These are phyloP conservation scores for Aureobasidium leucospermi DNA, from an alignment of 2,329 filamentous ascomycete genomes.

Conservation along the genomic window DNA sequence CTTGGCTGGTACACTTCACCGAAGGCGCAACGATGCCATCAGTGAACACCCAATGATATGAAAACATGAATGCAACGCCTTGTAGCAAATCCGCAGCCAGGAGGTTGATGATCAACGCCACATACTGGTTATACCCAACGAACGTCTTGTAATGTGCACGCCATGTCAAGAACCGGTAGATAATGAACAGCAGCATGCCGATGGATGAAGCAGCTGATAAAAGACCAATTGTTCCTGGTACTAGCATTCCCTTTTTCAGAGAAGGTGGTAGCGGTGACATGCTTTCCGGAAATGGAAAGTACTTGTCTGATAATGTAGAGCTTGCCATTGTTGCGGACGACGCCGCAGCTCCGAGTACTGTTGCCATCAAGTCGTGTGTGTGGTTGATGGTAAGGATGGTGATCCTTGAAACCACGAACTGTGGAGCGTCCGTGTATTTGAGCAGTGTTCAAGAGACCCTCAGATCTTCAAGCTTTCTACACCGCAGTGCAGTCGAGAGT, in stretches of 20 bases:
- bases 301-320: conserved; percentile 12
- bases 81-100: conserved; percentile 63
- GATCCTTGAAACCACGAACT: not conserved
- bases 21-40: conserved; percentile 50
- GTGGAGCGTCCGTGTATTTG: not conserved
- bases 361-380: not conserved
- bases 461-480: not conserved
- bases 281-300: conserved; percentile 27
- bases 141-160: conserved; percentile 25
- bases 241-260: conserved; percentile 24
- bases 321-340: conserved; percentile 1
- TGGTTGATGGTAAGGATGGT: not conserved
- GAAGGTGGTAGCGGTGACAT: conserved; percentile 17
- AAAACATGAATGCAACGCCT: conserved; percentile 56
- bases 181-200: conserved; percentile 25
- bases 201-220: conserved; percentile 25
- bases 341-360: not conserved
- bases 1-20: conserved; percentile 55
- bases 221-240: conserved; percentile 23
- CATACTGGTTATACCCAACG: conserved; percentile 52
- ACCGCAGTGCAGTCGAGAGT: not conserved
- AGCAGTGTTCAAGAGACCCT: not conserved
- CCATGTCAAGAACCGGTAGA: conserved; percentile 25
- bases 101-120: conserved; percentile 63
- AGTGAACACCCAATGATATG: conserved; percentile 49